Percentiles rank a stretch among this genome's conserved stretches.
Evolutionary conservation across 352 stramenopile genomes (phyloP).

Genomic region (Globisporangium nagaii): DNA sequence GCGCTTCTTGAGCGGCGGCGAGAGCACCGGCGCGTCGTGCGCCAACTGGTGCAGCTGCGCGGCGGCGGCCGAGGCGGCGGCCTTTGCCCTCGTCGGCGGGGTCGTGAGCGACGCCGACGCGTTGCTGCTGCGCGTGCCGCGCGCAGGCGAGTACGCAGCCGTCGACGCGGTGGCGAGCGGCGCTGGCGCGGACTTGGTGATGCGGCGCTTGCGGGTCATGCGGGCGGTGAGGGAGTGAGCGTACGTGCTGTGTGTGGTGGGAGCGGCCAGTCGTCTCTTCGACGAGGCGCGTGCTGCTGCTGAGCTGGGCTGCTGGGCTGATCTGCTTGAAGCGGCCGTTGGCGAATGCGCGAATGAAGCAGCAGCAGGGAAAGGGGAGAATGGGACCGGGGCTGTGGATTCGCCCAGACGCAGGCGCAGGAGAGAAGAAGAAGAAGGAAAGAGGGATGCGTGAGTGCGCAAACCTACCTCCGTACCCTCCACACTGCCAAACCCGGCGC

Average conservation of each 20-base stretch:
- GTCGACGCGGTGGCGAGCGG: background rate
- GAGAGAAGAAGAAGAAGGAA: background rate
- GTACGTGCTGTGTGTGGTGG: too few relatives aligned
- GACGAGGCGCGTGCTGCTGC: background rate
- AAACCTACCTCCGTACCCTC: too few relatives aligned
- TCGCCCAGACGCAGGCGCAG: background rate
- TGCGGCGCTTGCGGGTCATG: constrained; percentile 17
- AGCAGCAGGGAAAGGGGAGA: background rate
- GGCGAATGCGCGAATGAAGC: background rate
- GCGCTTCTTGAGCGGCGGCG: constrained; percentile 47
- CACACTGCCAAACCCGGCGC: constrained; percentile 3
- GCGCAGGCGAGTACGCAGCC: background rate
- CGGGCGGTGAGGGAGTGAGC: background rate
- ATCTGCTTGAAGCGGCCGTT: constrained; percentile 15
- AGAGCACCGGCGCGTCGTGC: constrained; percentile 27
- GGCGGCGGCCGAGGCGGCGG: background rate
- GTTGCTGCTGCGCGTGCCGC: constrained; percentile 1
- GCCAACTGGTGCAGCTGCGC: background rate
- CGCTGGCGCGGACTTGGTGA: background rate
- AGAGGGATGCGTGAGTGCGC: constrained; percentile 1
- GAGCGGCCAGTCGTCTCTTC: too few relatives aligned
- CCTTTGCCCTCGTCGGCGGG: background rate
- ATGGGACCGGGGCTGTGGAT: background rate
- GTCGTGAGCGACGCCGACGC: background rate
- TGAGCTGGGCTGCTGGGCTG: background rate